A percentile compares a stretch with the other conserved stretches of the same genome.
Evolutionary conservation across 768 basidiomycete species (phyloP).

Genomic region (Pleurotus giganteus): DNA sequence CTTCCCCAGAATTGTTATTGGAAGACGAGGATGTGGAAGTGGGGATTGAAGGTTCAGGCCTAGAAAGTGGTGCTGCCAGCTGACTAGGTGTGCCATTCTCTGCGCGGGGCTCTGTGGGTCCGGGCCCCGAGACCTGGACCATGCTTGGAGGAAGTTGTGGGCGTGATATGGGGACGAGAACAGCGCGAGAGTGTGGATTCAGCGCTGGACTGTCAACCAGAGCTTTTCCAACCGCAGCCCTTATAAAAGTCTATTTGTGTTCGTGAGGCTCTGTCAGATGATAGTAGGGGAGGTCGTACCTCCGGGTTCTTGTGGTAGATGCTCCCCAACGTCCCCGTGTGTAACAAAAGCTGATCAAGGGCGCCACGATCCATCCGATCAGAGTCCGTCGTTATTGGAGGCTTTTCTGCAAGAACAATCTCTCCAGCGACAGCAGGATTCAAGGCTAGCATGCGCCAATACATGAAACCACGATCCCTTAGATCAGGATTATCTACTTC

Average conservation of each 20-base stretch:
- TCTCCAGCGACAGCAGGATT: constrained; percentile 87
- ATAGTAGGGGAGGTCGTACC: constrained; percentile 34
- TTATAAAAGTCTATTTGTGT: constrained; percentile 78
- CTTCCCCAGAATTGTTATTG: constrained; percentile 15
- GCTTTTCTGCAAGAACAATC: constrained; percentile 91
- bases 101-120: constrained; percentile 48
- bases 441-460: constrained; percentile 95
- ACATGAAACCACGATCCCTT: constrained; percentile 97
- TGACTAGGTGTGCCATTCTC: constrained; percentile 9
- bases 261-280: constrained; percentile 1
- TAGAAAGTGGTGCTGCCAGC: background rate
- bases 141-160: constrained; percentile 42
- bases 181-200: constrained; percentile 75
- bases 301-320: constrained; percentile 99
- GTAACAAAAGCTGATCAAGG: constrained; percentile 89
- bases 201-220: constrained; percentile 87
- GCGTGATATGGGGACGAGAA: constrained; percentile 61
- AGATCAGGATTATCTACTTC: constrained; percentile 98
- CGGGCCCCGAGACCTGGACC: constrained; percentile 61
- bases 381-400: constrained; percentile 96
- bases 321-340: constrained; percentile 91
- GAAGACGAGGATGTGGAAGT: background rate
- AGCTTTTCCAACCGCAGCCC: constrained; percentile 81
- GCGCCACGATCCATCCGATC: constrained; percentile 97
- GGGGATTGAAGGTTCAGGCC: background rate